phyloP scores from a whole-genome alignment of 768 basidiomycete genomes.

The Sporobolomyces roseus region DNA sequence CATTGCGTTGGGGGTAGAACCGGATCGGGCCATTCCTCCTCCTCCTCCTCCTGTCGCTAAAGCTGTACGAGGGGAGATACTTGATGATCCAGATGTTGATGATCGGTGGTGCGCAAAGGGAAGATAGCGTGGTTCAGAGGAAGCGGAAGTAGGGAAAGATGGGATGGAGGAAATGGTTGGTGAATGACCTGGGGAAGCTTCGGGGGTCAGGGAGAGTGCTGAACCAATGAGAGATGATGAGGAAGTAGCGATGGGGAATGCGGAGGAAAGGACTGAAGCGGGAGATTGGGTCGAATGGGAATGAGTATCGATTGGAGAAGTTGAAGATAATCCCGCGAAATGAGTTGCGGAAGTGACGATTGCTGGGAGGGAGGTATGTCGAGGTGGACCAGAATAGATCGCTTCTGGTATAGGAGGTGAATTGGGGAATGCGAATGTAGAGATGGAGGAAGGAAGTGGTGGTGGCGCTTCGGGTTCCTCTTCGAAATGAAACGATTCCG shows the following conservation, averaged over 20 bases:
- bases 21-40: slow-evolving; percentile 7
- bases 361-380: slow-evolving; percentile 10
- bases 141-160: neutral
- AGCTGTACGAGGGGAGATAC: neutral
- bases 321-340: neutral
- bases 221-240: slow-evolving; percentile 1
- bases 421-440: too few species aligned
- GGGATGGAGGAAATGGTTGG: slow-evolving; percentile 1
- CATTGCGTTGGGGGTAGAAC: slow-evolving; percentile 2
- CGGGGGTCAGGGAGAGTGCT: slow-evolving; percentile 1
- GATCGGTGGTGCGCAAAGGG: slow-evolving; percentile 4
- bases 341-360: slow-evolving; percentile 9
- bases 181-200: slow-evolving; percentile 8
- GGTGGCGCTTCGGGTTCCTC: neutral
- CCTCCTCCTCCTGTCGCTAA: too few species aligned
- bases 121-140: neutral
- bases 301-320: slow-evolving; percentile 9
- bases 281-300: too few species aligned
- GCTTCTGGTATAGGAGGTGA: too few species aligned
- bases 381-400: neutral
- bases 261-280: neutral
- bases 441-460: slow-evolving; percentile 2
- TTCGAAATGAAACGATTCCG: neutral
- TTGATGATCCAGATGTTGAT: neutral
- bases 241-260: neutral